Conservation (phyloP, 352 stramenopile genomes). For the Phytopythium chamaehyphon region DNA sequence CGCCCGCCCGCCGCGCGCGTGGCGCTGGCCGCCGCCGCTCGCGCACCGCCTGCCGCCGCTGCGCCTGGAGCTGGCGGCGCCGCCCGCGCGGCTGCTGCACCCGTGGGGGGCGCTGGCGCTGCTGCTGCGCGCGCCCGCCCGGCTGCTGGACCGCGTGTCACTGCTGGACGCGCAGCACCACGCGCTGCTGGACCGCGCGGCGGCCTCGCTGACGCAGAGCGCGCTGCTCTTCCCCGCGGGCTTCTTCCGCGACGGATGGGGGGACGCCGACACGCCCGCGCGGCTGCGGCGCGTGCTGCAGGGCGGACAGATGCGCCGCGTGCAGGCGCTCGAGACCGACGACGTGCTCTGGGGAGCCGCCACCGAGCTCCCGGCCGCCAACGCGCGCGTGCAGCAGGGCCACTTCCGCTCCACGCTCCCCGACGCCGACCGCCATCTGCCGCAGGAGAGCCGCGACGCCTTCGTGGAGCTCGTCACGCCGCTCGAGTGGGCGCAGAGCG, state of each 20-base stretch:
- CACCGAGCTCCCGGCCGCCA: conserved; percentile 19
- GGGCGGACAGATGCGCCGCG: conserved; percentile 60
- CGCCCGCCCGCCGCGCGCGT: conserved; percentile 1
- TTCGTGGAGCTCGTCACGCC: conserved; percentile 72
- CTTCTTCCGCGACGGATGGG: conserved; percentile 82
- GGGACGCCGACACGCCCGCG: conserved; percentile 56
- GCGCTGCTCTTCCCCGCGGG: conserved; percentile 68
- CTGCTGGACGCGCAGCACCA: conserved; percentile 62
- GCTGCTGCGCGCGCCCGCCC: conserved; percentile 53
- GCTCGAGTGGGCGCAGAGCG: conserved; percentile 29
- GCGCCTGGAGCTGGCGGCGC: conserved; percentile 11
- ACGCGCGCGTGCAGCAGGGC: conserved; percentile 43
- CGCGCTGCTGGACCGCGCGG: conserved; percentile 58
- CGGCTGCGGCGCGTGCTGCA: conserved; percentile 52
- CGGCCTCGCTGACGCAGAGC: conserved; percentile 71
- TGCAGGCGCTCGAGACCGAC: conserved; percentile 23
- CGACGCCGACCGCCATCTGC: conserved; percentile 53
- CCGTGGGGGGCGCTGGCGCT: conserved; percentile 54
- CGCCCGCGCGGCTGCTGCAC: conserved; percentile 15
- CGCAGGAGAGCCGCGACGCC: conserved; percentile 45
- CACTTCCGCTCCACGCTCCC: conserved; percentile 57
- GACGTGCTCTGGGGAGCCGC: conserved; percentile 32
- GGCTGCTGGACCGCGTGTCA: conserved; percentile 20
- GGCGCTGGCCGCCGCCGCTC: conserved; percentile 18
- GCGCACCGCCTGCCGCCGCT: conserved; percentile 12